A percentile compares a stretch with the other conserved stretches of the same genome.
Evolutionary conservation across 257 asterid species (phyloP).

Genomic region (Solanum microdontum): DNA sequence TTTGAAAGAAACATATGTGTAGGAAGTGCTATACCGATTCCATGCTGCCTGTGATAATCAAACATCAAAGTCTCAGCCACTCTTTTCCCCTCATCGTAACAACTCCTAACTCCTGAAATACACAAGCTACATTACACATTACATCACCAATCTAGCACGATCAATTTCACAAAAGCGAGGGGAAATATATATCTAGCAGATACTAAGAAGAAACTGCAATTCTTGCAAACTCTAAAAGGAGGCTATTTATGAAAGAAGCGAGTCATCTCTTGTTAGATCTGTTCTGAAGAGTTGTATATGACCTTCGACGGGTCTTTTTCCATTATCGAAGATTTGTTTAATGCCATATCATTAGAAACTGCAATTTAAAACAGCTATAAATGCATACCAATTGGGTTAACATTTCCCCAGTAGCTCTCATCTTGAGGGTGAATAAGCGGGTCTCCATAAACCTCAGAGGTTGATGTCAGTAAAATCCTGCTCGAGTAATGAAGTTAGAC

Average conservation of each 20-base stretch:
- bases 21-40: constrained; percentile 46
- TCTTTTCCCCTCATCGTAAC: constrained; percentile 92
- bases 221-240: not conserved
- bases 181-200: not conserved
- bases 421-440: constrained; percentile 93
- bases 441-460: constrained; percentile 95
- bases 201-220: not conserved
- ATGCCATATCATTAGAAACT: not conserved
- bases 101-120: constrained; percentile 84
- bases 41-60: constrained; percentile 95
- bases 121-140: not conserved
- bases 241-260: not conserved
- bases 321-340: not conserved
- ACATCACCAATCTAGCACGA: not conserved
- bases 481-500: not conserved
- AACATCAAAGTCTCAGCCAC: constrained; percentile 98
- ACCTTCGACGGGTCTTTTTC: not conserved
- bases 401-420: constrained; percentile 98
- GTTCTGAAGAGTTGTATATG: not conserved
- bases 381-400: constrained; percentile 77
- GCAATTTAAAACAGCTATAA: not conserved
- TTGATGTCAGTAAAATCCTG: constrained; percentile 91
- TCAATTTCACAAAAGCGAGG: not conserved
- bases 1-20: not conserved
- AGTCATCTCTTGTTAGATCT: not conserved